Base-by-base conservation (phyloP, 352 stramenopile genomes). In the Phytophthora pluvialis region DNA sequence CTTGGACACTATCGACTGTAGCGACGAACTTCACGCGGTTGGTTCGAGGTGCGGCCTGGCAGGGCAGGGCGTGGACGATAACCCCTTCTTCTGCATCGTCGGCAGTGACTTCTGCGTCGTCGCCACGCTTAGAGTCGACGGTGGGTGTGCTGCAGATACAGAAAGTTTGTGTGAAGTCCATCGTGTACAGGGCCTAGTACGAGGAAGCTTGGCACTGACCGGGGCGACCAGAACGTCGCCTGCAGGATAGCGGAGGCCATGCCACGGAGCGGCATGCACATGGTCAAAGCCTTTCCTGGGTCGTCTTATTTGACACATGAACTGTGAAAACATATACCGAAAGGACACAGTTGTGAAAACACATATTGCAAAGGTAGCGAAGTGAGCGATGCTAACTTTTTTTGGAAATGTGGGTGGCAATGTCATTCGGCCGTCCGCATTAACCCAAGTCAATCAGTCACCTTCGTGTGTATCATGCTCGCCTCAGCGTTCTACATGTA, bases 261-360 rank as follows among this genome's bases (percentile, higher is more conserved):
- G 15, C 4, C 38, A 42, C 31, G 35, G 32, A 67, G 21, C 10
- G 26, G 11, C 32, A 42, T 36, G 38, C 57, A 72, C 40, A 72
- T 63, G 39, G n/a, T 13, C 29, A 10, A 10, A 21, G 56, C 32
- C 60, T 60, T 60, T 67, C 43, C 54, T 61, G 25, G 21, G 9
- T 4, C 5, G 35, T 43, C 42, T 42, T 51, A n/a, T 45, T 43
- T 50, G 38, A 39, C 28, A 46, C 4, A n/a, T 42, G 15, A 26
- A 50, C 42, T 65, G 40, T 44, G 26, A 60, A 56, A 65, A 35
- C 15, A 2, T 31, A 69, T 69, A 55, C 38, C 46, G 45, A 69
- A 69, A 47, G 10, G 60, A 51, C 52, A 44, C 46, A 18, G 26
- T 10, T 47, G 25, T 59, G 50, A 59, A 8, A 59, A 31, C 6